Evolutionary conservation across 2,329 filamentous ascomycete species (phyloP).

Genomic region (Didymella sp.): DNA sequence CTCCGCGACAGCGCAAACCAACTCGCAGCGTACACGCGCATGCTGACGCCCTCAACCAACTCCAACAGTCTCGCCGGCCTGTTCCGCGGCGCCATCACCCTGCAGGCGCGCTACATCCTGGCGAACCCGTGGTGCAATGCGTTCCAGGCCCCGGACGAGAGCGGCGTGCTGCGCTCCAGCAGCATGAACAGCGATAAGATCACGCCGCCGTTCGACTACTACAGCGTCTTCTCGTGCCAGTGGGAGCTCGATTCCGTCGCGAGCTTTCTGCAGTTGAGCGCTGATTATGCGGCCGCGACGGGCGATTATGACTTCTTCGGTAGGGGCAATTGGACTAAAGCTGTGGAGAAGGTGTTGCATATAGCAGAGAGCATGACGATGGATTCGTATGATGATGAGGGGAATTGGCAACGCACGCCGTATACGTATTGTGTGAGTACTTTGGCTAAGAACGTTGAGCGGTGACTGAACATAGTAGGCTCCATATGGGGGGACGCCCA

Average conservation of each 20-base stretch:
- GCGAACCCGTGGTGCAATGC: slow-evolving; percentile 63
- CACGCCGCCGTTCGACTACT: slow-evolving; percentile 52
- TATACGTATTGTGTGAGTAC: slow-evolving; percentile 53
- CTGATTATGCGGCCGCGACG: slow-evolving; percentile 56
- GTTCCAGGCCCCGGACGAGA: slow-evolving; percentile 60
- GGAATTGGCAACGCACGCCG: slow-evolving; percentile 52
- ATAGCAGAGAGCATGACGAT: slow-evolving; percentile 56
- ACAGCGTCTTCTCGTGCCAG: slow-evolving; percentile 59
- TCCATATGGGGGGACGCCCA: slow-evolving; percentile 52
- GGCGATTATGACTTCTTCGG: slow-evolving; percentile 56
- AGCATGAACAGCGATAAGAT: slow-evolving; percentile 53
- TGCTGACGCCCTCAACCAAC: slow-evolving; percentile 60
- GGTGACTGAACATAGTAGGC: slow-evolving; percentile 9
- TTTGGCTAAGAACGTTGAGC: background rate
- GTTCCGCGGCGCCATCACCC: slow-evolving; percentile 74
- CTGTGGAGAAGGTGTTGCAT: slow-evolving; percentile 53
- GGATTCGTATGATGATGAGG: slow-evolving; percentile 55
- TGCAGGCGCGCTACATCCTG: slow-evolving; percentile 72
- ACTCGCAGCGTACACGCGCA: slow-evolving; percentile 70
- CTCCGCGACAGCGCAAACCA: slow-evolving; percentile 68
- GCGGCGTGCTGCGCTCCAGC: slow-evolving; percentile 49
- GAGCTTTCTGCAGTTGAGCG: slow-evolving; percentile 57
- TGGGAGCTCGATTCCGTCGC: slow-evolving; percentile 61
- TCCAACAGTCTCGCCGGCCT: slow-evolving; percentile 65
- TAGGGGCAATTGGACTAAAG: slow-evolving; percentile 54